Evolutionary conservation across 768 basidiomycete species (phyloP), one percentile per base, ranked within the genome.

Genomic region (Russula virescens): DNA sequence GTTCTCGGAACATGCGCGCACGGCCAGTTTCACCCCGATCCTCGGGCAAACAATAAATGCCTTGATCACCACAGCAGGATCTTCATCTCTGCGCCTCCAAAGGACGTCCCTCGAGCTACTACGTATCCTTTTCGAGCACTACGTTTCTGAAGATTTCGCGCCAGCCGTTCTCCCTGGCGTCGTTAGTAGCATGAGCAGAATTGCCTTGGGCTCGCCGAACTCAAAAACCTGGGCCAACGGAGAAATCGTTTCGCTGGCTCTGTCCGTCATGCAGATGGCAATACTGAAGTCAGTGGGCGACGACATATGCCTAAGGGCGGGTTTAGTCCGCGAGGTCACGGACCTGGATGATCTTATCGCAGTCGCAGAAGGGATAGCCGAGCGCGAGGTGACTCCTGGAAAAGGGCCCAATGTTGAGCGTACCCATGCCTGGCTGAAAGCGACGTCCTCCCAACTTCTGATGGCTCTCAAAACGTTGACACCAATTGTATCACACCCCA

Each of bases 161-260:
- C 87, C 87, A 10, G 84, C 88, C 14, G 78, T 98, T 28, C 76
- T 98, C 31, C 95, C 95, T 1, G 95, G 95, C 1, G 80, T 89
- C 35, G 81, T 92, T 63, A 94, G 91, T 68, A 73, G 80, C 19
- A 87, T 89, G 83, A 82, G 81, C 31, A 91, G 87, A 69, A 73
- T 92, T 16, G 81, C 87, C 6, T 77, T 89, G 1, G 88, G 83
- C 11, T 71, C 74, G 19, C 74, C 78, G 5, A 73, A 77, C 28
- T 75, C 72, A 31, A 88, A 83, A 70, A 83, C 83, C 25, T 92
- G 88, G 86, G 81, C 86, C 9, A 86, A 83, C 64, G 89, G 90
- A 7, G 86, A 88, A 23, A 76, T 80, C 31, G 87, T 89, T 38
- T 78, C 81, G 3, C 73, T 75, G 5, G 79, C 86, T 4, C 77